Evolutionary conservation across 768 basidiomycete species (phyloP).

Genomic region (Rhizopogon sp.): DNA sequence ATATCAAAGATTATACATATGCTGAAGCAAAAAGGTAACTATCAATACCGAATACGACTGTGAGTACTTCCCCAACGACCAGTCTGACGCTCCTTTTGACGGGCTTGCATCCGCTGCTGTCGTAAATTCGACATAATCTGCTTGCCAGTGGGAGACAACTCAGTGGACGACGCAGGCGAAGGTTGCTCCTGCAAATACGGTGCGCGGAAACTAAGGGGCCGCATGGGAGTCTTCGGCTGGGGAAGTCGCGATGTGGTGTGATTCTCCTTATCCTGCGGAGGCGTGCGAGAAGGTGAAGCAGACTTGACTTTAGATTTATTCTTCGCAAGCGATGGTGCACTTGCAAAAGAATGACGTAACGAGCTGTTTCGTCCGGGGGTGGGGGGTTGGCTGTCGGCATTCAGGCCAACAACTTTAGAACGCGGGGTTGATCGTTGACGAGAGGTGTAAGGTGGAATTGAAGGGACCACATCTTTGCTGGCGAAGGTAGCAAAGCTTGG

Average conservation of each 20-base stretch:
- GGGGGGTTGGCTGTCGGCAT: not conserved
- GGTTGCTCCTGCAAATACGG: slow-evolving; percentile 28
- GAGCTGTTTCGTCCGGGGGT: slow-evolving; percentile 4
- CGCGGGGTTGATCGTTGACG: slow-evolving; percentile 1
- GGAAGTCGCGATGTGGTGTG: slow-evolving; percentile 23
- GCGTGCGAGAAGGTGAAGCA: not conserved
- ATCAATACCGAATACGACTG: slow-evolving; percentile 26
- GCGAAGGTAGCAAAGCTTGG: not conserved
- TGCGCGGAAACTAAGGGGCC: slow-evolving; percentile 35
- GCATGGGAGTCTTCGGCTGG: slow-evolving; percentile 38
- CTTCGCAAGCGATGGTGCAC: not conserved
- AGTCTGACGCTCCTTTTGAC: slow-evolving; percentile 24
- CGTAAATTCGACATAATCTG: slow-evolving; percentile 66
- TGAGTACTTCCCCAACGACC: slow-evolving; percentile 27
- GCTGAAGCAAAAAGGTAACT: not conserved
- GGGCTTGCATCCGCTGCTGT: slow-evolving; percentile 30
- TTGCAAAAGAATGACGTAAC: slow-evolving; percentile 2
- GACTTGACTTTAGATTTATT: not conserved
- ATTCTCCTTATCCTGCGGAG: slow-evolving; percentile 17
- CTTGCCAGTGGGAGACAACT: slow-evolving; percentile 63
- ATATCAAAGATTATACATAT: slow-evolving; percentile 2
- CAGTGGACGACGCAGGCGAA: slow-evolving; percentile 68
- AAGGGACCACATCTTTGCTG: not conserved
- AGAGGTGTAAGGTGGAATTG: not conserved
- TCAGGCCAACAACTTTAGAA: slow-evolving; percentile 7